phyloP scores from a whole-genome alignment of 2,329 filamentous ascomycete genomes.

The Apiospora hydei region DNA sequence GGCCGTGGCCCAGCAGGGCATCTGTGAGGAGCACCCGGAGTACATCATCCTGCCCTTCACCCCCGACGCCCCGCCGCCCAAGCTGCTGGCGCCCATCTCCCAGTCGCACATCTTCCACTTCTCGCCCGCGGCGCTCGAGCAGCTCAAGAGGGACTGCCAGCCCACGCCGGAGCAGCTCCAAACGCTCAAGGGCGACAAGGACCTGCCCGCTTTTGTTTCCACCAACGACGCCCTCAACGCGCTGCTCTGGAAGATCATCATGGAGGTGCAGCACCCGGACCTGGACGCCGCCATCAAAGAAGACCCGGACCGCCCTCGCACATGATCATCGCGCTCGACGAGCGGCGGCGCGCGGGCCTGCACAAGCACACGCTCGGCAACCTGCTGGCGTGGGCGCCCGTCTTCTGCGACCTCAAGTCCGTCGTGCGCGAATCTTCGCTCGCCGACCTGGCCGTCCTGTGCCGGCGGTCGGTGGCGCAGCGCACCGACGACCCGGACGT shows the following conservation, averaged over 20 bases:
- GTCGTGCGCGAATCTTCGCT: neutral
- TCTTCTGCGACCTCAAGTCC: constrained; percentile 5
- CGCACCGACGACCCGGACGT: constrained; percentile 6
- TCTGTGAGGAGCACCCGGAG: neutral
- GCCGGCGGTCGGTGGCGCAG: neutral
- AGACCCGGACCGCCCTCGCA: constrained; percentile 28
- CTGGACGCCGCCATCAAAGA: constrained; percentile 16
- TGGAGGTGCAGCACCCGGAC: constrained; percentile 23
- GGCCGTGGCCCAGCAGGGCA: neutral
- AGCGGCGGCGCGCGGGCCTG: constrained; percentile 19
- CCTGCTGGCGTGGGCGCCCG: constrained; percentile 22
- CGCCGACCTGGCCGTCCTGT: constrained; percentile 18
- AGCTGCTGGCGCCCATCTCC: constrained; percentile 11
- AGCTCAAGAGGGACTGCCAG: constrained; percentile 24
- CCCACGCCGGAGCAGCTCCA: constrained; percentile 19
- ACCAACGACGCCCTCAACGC: constrained; percentile 27
- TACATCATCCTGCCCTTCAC: constrained; percentile 17
- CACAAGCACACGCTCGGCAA: constrained; percentile 16
- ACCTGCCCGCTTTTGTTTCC: constrained; percentile 25
- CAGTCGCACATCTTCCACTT: constrained; percentile 27
- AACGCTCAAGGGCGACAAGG: constrained; percentile 6
- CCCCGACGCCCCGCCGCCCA: constrained; percentile 17
- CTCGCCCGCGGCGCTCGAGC: constrained; percentile 38
- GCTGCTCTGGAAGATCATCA: constrained; percentile 23
- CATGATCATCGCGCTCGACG: constrained; percentile 18